Evolutionary conservation across 2,329 filamentous ascomycete species (phyloP).

Genomic region (Juglanconis sp.): DNA sequence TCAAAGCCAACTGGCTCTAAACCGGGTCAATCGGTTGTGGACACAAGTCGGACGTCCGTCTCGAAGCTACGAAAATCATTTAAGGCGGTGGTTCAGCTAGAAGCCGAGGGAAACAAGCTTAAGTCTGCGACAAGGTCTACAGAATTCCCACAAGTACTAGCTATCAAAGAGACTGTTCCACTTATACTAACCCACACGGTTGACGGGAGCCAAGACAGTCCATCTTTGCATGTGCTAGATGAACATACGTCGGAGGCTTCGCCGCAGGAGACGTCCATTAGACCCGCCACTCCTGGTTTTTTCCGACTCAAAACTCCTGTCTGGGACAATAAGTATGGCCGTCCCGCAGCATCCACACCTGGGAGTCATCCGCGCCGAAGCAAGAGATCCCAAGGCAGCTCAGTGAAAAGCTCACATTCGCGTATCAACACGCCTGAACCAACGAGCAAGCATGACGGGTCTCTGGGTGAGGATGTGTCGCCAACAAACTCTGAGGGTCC

Average conservation of each 20-base stretch:
- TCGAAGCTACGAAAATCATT: neutral
- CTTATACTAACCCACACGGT: neutral
- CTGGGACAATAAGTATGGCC: neutral
- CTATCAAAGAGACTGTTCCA: too few species aligned
- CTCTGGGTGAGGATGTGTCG: neutral
- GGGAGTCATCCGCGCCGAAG: neutral
- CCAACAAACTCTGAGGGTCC: neutral
- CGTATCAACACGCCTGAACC: too few species aligned
- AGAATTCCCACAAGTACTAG: too few species aligned
- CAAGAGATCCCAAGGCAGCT: neutral
- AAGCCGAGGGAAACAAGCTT: neutral
- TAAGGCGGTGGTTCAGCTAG: neutral
- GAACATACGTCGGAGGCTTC: neutral
- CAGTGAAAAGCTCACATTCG: neutral
- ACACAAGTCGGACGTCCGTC: neutral
- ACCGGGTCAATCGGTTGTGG: neutral
- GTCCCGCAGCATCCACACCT: neutral
- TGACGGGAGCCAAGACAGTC: neutral
- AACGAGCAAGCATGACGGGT: neutral
- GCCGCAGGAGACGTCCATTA: neutral
- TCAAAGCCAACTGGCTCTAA: neutral
- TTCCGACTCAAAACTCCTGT: constrained; percentile 3
- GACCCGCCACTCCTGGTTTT: neutral
- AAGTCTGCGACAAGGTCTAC: neutral
- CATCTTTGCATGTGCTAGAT: neutral